Evolutionary conservation across 208 protist genomes (phyloP).

Genomic region (Naegleria gruberi): DNA sequence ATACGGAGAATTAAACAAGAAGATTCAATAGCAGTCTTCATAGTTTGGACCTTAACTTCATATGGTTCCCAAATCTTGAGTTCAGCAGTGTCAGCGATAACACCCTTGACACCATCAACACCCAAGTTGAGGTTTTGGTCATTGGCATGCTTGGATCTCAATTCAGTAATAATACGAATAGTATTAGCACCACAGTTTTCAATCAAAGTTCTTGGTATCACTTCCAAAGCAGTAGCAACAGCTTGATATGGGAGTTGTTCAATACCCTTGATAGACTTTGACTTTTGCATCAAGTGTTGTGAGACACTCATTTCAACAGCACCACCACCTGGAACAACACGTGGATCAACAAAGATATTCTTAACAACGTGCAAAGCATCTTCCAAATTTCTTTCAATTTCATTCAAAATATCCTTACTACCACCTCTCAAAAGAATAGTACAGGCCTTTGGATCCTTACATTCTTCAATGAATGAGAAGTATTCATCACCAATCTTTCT

Average conservation of each 20-base stretch:
- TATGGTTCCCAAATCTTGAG: constrained; percentile 96
- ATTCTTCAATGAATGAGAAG: constrained; percentile 98
- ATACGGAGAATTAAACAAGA: constrained; percentile 96
- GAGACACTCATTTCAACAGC: constrained; percentile 94
- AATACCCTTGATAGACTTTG: constrained; percentile 86
- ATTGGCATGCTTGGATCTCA: constrained; percentile 83
- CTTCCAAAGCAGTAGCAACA: constrained; percentile 84
- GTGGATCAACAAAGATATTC: constrained; percentile 94
- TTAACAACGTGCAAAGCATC: constrained; percentile 98
- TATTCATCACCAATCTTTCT: constrained; percentile 99
- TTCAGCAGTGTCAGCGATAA: constrained; percentile 85
- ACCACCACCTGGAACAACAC: constrained; percentile 96
- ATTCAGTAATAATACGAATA: constrained; percentile 93
- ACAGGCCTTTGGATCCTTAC: constrained; percentile 94
- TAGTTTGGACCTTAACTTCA: constrained; percentile 92
- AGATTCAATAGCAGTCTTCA: constrained; percentile 96
- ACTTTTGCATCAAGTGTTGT: constrained; percentile 74
- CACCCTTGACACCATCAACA: constrained; percentile 90
- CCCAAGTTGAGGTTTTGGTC: constrained; percentile 81
- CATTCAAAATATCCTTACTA: constrained; percentile 97
- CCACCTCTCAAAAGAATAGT: constrained; percentile 98
- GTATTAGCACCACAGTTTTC: constrained; percentile 99
- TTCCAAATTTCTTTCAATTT: constrained; percentile 92
- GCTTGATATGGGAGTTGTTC: constrained; percentile 93
- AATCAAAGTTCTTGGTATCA: constrained; percentile 93